These are phyloP conservation scores for Tulasnella sp. DNA, from an alignment of 768 basidiomycete species.

Conservation along the genomic window DNA sequence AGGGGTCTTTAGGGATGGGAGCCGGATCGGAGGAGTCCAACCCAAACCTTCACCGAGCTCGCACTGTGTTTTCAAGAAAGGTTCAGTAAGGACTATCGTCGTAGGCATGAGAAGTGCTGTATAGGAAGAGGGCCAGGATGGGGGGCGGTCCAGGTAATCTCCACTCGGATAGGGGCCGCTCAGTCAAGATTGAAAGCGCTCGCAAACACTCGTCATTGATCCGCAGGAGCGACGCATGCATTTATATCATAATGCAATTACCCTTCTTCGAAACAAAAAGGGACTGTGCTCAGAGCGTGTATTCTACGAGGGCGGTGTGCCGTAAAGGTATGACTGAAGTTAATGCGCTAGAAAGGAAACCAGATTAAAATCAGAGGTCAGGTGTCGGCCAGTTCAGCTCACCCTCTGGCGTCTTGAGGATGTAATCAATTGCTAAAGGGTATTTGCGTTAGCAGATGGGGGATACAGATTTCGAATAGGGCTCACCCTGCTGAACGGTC, in stretches of 20 bases:
- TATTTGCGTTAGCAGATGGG: neutral
- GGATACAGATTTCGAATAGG: neutral
- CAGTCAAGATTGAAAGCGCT: constrained; percentile 1
- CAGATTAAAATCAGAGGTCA: neutral
- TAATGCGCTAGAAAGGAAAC: constrained; percentile 35
- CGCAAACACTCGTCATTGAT: neutral
- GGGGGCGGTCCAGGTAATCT: neutral
- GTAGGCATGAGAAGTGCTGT: neutral
- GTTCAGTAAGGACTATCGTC: constrained; percentile 21
- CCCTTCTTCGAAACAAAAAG: neutral
- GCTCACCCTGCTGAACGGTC: constrained; percentile 79
- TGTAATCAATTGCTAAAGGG: constrained; percentile 78
- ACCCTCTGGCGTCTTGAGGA: constrained; percentile 89
- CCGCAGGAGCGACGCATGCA: neutral
- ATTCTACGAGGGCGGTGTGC: neutral
- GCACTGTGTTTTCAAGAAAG: constrained; percentile 43
- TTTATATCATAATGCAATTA: neutral
- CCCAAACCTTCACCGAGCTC: constrained; percentile 49
- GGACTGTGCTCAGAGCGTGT: neutral
- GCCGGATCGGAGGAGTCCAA: neutral
- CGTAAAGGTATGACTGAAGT: constrained; percentile 16
- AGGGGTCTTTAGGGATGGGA: neutral
- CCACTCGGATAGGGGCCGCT: neutral
- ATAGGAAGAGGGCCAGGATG: neutral
- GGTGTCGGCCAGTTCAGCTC: constrained; percentile 14